Evolutionary conservation across 257 asterid species (phyloP), one percentile per base, ranked within the genome.

Genomic region (Ilex aquifolium): DNA sequence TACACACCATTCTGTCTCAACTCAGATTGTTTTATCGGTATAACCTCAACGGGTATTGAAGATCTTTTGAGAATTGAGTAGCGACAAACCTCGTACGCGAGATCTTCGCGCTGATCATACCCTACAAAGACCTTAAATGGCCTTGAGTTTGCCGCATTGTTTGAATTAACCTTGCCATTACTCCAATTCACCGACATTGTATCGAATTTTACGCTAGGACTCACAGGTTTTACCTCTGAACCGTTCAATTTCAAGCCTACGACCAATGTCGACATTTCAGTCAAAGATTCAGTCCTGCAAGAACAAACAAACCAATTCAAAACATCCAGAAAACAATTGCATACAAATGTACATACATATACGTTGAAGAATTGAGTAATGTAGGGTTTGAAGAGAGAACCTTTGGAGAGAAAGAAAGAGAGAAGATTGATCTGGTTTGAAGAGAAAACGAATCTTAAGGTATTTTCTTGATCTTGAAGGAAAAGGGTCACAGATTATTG

Each of bases 41-140:
- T 9, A 32, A 87, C 66, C 66, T 90, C 95, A 60, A 87, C 60
- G 1, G 97, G 96, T 70, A 87, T 80, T 31, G 97, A 85, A 32
- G 95, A 82, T 66, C 93, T 79, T 51, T 83, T 85, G 27, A 76
- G 57, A 16, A 90, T 48, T 11, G 96, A 90, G 50, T 83, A 68
- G 16, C 82, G 78, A 77, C 95, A 90, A 5, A 90, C 97, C 87
- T 90, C 89, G 52, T 74, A 90, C 2, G 97, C 97, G 11, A 73
- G 51, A 71, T 90, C 95, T 67, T 90, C 95, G 31, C 73, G 69
- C 13, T 84, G 95, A 73, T 90, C 96, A 63, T 90, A 90, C 14
- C 97, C 97, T 53, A 90, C 62, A 75, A 90, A 85, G 39, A 90
- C 70, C 93, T 83, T 87, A 69, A 87, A 83, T 36, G 56, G 7